Percentiles rank a stretch among this genome's conserved stretches.
phyloP scores from a whole-genome alignment of 495 filamentous ascomycete genomes.

The Talaromyces ruber region DNA sequence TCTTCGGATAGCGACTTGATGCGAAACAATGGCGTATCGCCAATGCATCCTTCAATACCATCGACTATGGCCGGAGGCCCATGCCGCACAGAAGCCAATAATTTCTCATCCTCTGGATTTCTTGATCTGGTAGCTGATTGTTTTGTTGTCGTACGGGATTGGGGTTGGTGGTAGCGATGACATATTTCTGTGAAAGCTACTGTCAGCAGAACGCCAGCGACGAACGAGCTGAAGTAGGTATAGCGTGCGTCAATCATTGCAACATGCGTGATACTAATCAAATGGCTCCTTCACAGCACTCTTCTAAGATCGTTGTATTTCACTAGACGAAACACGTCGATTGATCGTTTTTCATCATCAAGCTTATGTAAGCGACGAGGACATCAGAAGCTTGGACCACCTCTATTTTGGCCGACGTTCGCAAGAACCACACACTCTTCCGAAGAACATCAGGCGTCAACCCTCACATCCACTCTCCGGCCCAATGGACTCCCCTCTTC shows the following conservation, averaged over 20 bases:
- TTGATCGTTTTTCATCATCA: not conserved
- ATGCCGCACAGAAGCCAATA: slow-evolving; percentile 9
- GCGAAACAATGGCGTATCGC: slow-evolving; percentile 82
- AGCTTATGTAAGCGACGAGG: not conserved
- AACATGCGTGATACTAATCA: not conserved
- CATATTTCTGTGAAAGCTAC: slow-evolving; percentile 68
- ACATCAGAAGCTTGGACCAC: slow-evolving; percentile 22
- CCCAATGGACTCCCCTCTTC: slow-evolving; percentile 73
- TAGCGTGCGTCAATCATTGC: not conserved
- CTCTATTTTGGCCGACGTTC: slow-evolving; percentile 11
- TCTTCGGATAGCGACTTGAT: slow-evolving; percentile 84
- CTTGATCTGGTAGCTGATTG: slow-evolving; percentile 1
- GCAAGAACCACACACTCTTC: slow-evolving; percentile 1
- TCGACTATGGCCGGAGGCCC: slow-evolving; percentile 42
- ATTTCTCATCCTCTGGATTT: slow-evolving; percentile 5
- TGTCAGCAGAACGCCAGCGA: slow-evolving; percentile 62
- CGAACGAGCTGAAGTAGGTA: slow-evolving; percentile 59
- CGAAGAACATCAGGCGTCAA: not conserved
- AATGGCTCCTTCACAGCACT: not conserved
- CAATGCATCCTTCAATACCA: slow-evolving; percentile 88
- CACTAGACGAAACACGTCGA: not conserved
- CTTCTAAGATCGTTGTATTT: not conserved
- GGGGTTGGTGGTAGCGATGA: slow-evolving; percentile 3
- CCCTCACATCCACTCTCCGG: not conserved
- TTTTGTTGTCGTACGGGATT: slow-evolving; percentile 9